A percentile compares a stretch with the other conserved stretches of the same genome.
phyloP scores from a whole-genome alignment of 2,329 filamentous ascomycete genomes.

The Balansia obtecta region DNA sequence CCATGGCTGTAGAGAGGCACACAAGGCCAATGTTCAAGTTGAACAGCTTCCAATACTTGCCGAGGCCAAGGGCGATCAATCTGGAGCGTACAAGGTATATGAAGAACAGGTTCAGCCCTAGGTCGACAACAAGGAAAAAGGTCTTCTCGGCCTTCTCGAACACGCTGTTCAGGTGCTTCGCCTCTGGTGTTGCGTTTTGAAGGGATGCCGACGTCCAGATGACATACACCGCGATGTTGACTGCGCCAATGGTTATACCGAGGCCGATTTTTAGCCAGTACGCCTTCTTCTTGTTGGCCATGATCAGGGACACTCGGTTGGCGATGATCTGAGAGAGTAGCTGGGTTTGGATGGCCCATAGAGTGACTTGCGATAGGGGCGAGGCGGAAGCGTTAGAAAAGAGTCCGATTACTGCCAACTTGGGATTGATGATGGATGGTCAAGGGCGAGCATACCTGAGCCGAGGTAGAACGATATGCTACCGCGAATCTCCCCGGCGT shows the following conservation, averaged over 20 bases:
- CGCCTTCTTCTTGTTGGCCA: slow-evolving; percentile 22
- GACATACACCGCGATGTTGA: slow-evolving; percentile 27
- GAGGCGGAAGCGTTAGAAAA: neutral
- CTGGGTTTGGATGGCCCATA: slow-evolving; percentile 21
- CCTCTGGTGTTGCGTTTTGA: neutral
- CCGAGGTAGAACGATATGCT: slow-evolving; percentile 5
- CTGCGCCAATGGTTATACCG: slow-evolving; percentile 17
- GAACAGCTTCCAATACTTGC: slow-evolving; percentile 37
- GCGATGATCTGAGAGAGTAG: slow-evolving; percentile 32
- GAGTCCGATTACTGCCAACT: neutral
- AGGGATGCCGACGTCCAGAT: slow-evolving; percentile 28
- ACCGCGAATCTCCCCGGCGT: slow-evolving; percentile 11
- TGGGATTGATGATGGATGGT: neutral
- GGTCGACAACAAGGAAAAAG: slow-evolving; percentile 36
- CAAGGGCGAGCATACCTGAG: slow-evolving; percentile 1
- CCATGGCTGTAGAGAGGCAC: slow-evolving; percentile 34
- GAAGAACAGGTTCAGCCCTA: slow-evolving; percentile 37
- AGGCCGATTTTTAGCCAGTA: slow-evolving; percentile 24
- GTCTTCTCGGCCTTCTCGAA: slow-evolving; percentile 25
- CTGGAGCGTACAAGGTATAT: slow-evolving; percentile 31
- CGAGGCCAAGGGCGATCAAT: slow-evolving; percentile 32
- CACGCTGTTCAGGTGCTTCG: slow-evolving; percentile 9
- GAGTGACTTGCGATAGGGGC: neutral
- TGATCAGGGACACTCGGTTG: slow-evolving; percentile 30
- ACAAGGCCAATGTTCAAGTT: slow-evolving; percentile 36